Base-by-base conservation (phyloP, 2,329 filamentous ascomycete genomes). In the Tolypocladium album region DNA sequence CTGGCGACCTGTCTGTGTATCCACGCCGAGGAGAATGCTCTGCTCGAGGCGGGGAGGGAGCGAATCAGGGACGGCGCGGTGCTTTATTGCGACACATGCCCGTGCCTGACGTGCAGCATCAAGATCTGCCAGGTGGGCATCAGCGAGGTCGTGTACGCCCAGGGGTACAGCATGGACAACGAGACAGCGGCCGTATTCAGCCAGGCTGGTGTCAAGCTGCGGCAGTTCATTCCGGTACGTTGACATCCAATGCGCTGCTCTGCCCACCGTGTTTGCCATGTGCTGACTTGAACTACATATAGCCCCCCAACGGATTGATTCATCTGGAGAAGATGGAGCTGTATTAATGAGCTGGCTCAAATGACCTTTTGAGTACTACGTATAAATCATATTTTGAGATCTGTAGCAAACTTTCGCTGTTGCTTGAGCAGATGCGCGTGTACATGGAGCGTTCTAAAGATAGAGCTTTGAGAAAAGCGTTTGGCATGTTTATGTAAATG, bases 91-190 rank as follows among this genome's bases (percentile, higher is more conserved):
- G 90, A 97, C 71, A 97, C 92, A 66, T 99, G 94, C 74, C 94
- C 94, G 4, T 99, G 94, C 72, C 79, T 99, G 72, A 99, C 94
- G 2, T 99, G 94, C 75, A 96, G 91, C 68, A 96, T 99, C 78
- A 99, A 99, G 78, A 97, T 99, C 69, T 90, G 91, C 27, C 94
- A 99, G 76, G 91, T 97, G 9, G 94, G 94, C 22, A 96, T 99
- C 65, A 86, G 84, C 50, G 94, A 99, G 78, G 94, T 99, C 17
- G 92, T 99, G 17, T 99, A 96, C 69, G 92, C 86, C 65, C 88
- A 95, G 70, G 86, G 89, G 34, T 99, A 99, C 72, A 93, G 93
- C 71, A 97, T 99, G 88, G 94, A 99, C 70, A 83, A 79, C 47
- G 85, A 90, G 72, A 89, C 91, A 43, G 91, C 92, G 11, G 83